A percentile compares a stretch with the other conserved stretches of the same genome.
Conservation (phyloP, 768 basidiomycete genomes). For the Trametes sanguinea region DNA sequence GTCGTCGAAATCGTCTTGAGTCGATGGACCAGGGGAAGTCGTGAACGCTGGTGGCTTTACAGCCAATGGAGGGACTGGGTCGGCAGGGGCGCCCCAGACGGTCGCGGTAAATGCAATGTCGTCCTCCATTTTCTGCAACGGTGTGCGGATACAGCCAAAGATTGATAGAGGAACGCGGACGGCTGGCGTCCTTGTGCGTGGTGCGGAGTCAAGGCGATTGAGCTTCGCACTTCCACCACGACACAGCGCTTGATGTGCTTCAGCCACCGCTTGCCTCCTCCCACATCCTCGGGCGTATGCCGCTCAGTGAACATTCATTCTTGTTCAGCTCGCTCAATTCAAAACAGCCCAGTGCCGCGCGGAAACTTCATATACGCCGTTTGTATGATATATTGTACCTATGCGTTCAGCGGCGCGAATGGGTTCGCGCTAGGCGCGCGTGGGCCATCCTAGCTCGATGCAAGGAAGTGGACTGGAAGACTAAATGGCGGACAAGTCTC, state of each 20-base stretch:
- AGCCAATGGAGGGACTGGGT: slow-evolving; percentile 34
- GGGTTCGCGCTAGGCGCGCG: slow-evolving; percentile 60
- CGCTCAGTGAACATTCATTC: slow-evolving; percentile 45
- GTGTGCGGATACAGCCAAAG: neutral
- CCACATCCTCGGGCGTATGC: slow-evolving; percentile 11
- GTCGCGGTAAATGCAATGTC: slow-evolving; percentile 72
- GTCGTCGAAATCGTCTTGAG: slow-evolving; percentile 42
- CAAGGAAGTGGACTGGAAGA: slow-evolving; percentile 75
- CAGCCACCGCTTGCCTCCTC: neutral
- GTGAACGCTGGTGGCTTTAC: slow-evolving; percentile 27
- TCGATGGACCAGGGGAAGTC: slow-evolving; percentile 28
- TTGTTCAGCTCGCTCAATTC: slow-evolving; percentile 62
- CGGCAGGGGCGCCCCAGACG: slow-evolving; percentile 63
- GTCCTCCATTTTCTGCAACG: slow-evolving; percentile 55
- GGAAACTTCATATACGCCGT: slow-evolving; percentile 73
- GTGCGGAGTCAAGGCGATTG: slow-evolving; percentile 18
- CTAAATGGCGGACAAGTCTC: slow-evolving; percentile 70
- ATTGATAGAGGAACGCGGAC: neutral
- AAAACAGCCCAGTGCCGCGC: slow-evolving; percentile 50
- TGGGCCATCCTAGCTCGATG: slow-evolving; percentile 79
- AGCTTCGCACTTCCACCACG: neutral
- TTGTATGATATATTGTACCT: slow-evolving; percentile 75
- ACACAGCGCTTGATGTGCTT: slow-evolving; percentile 6
- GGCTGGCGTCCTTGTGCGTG: neutral
- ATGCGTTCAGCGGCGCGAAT: slow-evolving; percentile 66